Conservation (phyloP, 768 basidiomycete species). For the Mrakia blollopis region DNA sequence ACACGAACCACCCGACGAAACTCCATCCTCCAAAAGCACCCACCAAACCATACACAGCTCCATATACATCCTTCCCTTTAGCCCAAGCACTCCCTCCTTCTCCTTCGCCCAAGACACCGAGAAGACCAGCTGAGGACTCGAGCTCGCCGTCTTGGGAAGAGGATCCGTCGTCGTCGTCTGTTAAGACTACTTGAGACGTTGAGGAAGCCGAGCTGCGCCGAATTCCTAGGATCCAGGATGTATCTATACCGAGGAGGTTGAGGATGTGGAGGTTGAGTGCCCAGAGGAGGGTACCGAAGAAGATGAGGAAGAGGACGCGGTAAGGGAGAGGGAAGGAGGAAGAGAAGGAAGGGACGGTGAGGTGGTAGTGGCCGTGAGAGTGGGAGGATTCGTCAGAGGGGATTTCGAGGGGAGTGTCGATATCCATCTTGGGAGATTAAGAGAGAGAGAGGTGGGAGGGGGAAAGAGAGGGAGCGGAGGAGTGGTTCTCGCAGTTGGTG, state of each 20-base stretch:
- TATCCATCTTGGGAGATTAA: constrained; percentile 42
- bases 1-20: constrained; percentile 64
- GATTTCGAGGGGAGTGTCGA: constrained; percentile 41
- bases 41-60: constrained; percentile 58
- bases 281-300: constrained; percentile 81
- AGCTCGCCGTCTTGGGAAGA: not conserved
- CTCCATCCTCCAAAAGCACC: constrained; percentile 59
- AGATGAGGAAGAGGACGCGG: constrained; percentile 64
- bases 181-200: constrained; percentile 39
- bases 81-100: not conserved
- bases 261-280: constrained; percentile 88
- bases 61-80: not conserved
- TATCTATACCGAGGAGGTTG: constrained; percentile 67
- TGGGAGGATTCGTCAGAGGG: not conserved
- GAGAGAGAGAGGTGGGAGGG: constrained; percentile 7
- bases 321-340: constrained; percentile 75
- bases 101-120: not conserved
- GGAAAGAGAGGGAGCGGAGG: not conserved
- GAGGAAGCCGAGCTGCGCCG: constrained; percentile 20
- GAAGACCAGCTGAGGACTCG: not conserved
- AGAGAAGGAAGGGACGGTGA: constrained; percentile 43
- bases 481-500: not conserved
- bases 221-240: constrained; percentile 61
- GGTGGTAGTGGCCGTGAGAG: constrained; percentile 37
- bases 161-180: constrained; percentile 22